Base-by-base conservation (phyloP, 2,329 filamentous ascomycete species). In the Fusarium sp. region DNA sequence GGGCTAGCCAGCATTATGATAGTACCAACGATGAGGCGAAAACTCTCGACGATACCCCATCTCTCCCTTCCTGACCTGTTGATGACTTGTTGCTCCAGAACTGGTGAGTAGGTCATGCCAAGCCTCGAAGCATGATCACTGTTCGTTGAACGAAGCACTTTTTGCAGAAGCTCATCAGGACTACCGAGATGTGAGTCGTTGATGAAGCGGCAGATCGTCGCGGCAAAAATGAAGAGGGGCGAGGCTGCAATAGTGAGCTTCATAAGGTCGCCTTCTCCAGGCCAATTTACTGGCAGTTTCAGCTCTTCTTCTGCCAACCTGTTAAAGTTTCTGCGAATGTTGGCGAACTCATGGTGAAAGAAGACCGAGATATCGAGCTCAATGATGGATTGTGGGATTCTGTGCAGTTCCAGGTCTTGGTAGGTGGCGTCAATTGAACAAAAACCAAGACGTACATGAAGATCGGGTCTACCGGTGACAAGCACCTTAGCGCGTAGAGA, bases 141-240 rank as follows among this genome's bases (percentile, higher is more conserved):
- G 9, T 32, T 23, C 16, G 60, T 38, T 33, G 69, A 68, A 6
- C 71, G 53, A 6, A 83, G 65, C 11, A 82, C 50, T 18, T 60
- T 71, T 5, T 40, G 23, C 21, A 53, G 9, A 16, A 40, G 35
- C 35, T 30, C 18, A 30, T 54, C 19, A 30, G 50, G 50, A 12
- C 18, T 54, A 0, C 50, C 33, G 12, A 40, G 23, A 40, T 11
- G 30, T 30, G 11, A 10, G 9, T 54, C 35, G 4, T 54, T 40
- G 2, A 54, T 18, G 35, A 54, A 54, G 3, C 33, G 33, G 5
- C 33, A 35, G 6, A 35, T 3, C 1, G 33, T 35, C 4, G 33
- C 33, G 15, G 33, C 33, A 8, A 35, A 35, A 5, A 54, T 54
- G 9, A 54, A 54, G 25, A 54, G 23, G n/a, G 50, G 50, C 18